Evolutionary conservation across 345 rosid genomes (phyloP).

Genomic region (Laguncularia racemosa): DNA sequence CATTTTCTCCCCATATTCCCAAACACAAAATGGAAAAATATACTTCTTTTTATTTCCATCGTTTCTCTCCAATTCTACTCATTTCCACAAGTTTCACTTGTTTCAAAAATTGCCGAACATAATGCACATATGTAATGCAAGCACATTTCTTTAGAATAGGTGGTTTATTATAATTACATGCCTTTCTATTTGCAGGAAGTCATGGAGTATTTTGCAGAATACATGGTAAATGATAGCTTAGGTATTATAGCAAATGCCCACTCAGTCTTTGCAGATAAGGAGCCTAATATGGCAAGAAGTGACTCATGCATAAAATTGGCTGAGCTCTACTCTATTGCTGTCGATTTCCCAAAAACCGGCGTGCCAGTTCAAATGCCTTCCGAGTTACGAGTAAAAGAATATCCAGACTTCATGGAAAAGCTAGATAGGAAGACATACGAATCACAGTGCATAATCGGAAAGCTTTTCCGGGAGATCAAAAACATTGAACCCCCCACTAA

Average conservation of each 20-base stretch:
- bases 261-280: slow-evolving; percentile 33
- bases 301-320: slow-evolving; percentile 35
- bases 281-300: slow-evolving; percentile 31
- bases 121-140: too few relatives aligned
- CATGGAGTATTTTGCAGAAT: slow-evolving; percentile 19
- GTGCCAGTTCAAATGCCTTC: slow-evolving; percentile 39
- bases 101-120: too few relatives aligned
- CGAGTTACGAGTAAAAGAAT: slow-evolving; percentile 26
- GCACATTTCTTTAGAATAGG: background rate
- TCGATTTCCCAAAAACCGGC: slow-evolving; percentile 59
- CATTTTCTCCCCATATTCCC: too few relatives aligned
- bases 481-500: slow-evolving; percentile 17
- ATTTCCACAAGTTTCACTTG: too few relatives aligned
- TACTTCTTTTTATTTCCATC: too few relatives aligned
- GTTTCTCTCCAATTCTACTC: too few relatives aligned
- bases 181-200: slow-evolving; percentile 33
- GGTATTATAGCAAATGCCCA: slow-evolving; percentile 45
- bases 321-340: slow-evolving; percentile 31
- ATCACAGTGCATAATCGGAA: slow-evolving; percentile 35
- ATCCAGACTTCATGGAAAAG: slow-evolving; percentile 66
- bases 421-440: slow-evolving; percentile 30
- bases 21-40: too few relatives aligned
- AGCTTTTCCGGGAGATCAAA: slow-evolving; percentile 45
- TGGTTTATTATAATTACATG: background rate
- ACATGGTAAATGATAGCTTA: slow-evolving; percentile 24